These are phyloP conservation scores for Eucalyptus polybractea DNA, from an alignment of 345 rosid genomes.

Conservation along the genomic window DNA sequence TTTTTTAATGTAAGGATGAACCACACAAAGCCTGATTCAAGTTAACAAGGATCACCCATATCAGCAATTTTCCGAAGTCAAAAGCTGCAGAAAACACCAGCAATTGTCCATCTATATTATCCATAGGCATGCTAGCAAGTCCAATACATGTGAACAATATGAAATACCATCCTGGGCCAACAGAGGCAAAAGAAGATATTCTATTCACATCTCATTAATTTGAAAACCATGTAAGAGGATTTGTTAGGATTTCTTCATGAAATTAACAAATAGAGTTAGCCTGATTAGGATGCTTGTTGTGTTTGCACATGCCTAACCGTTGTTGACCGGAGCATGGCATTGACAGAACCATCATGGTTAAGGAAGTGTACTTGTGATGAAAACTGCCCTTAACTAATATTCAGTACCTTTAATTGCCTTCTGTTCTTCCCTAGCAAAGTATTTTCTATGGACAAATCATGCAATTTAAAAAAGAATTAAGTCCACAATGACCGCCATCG, in stretches of 20 bases:
- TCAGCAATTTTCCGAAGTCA: not conserved
- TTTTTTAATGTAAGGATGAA: constrained; percentile 91
- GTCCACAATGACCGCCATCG: not conserved
- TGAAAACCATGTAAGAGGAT: not conserved
- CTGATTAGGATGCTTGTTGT: not conserved
- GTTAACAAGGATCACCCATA: not conserved
- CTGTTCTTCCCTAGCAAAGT: not conserved
- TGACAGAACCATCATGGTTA: not conserved
- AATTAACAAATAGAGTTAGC: not conserved
- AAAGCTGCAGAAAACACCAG: not conserved
- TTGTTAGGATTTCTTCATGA: not conserved
- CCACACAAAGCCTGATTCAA: constrained; percentile 83
- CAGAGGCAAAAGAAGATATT: not conserved
- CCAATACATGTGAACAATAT: not conserved
- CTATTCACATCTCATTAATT: not conserved
- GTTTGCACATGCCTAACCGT: not conserved
- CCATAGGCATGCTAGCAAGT: not conserved
- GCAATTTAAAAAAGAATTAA: not conserved
- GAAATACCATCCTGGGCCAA: not conserved
- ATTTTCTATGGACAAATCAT: not conserved
- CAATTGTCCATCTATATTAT: not conserved
- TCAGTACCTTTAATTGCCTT: not conserved
- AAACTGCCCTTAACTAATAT: not conserved
- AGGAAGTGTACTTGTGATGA: not conserved
- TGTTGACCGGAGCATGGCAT: not conserved